Evolutionary conservation across 768 basidiomycete genomes (phyloP).

Genomic region (Trametes villosa): DNA sequence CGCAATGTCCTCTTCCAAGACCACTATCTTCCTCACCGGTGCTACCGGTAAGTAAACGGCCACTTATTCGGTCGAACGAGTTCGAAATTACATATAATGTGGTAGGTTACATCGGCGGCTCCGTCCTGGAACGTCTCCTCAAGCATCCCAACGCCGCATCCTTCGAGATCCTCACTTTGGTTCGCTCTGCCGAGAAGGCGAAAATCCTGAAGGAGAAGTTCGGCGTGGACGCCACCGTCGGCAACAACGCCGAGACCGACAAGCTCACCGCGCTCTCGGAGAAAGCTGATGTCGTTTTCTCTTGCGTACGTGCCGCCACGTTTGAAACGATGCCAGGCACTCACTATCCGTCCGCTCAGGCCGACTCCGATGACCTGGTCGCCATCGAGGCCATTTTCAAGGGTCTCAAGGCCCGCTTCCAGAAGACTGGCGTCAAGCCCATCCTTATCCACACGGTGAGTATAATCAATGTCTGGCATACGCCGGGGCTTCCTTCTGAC

Average conservation of each 20-base stretch:
- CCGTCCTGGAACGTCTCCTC: constrained; percentile 52
- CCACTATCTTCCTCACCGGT: constrained; percentile 47
- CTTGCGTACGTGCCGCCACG: too few species aligned
- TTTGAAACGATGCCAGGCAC: too few species aligned
- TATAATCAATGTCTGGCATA: background rate
- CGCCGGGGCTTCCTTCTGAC: background rate
- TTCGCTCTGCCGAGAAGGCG: constrained; percentile 13
- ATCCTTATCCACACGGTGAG: constrained; percentile 67
- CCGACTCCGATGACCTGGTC: constrained; percentile 50
- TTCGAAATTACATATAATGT: background rate
- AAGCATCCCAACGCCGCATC: constrained; percentile 32
- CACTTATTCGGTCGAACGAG: background rate
- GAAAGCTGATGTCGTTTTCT: constrained; percentile 45
- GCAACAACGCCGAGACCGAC: constrained; percentile 37
- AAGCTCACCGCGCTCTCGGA: constrained; percentile 44
- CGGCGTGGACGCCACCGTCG: constrained; percentile 28
- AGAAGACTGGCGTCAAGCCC: constrained; percentile 46
- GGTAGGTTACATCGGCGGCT: constrained; percentile 63
- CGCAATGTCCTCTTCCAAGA: constrained; percentile 28
- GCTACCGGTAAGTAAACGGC: constrained; percentile 42
- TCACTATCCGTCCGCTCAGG: constrained; percentile 32
- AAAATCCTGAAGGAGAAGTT: constrained; percentile 19
- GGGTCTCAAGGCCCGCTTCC: constrained; percentile 53
- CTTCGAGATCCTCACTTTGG: constrained; percentile 11
- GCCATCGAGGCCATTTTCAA: constrained; percentile 51